Conservation (phyloP, 2,329 filamentous ascomycete genomes). For the Colletotrichum trifolii region DNA sequence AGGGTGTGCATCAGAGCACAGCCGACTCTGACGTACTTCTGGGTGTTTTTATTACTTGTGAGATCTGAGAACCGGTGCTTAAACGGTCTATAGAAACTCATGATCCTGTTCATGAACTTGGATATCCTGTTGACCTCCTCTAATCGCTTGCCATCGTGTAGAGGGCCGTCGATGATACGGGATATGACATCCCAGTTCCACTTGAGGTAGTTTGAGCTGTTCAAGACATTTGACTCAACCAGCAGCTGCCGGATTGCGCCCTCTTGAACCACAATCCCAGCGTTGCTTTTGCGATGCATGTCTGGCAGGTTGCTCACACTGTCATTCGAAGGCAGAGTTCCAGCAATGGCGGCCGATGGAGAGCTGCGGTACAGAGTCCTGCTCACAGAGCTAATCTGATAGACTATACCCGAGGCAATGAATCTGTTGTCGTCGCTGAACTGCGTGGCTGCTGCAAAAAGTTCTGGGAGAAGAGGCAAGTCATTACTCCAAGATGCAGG, state of each 20-base stretch:
- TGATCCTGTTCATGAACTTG: slow-evolving; percentile 94
- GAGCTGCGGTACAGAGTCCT: slow-evolving; percentile 87
- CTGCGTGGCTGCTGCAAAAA: slow-evolving; percentile 81
- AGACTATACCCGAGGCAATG: slow-evolving; percentile 88
- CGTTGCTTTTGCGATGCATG: slow-evolving; percentile 65
- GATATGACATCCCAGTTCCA: slow-evolving; percentile 98
- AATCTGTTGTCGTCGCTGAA: slow-evolving; percentile 80
- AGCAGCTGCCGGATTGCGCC: slow-evolving; percentile 72
- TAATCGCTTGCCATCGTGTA: slow-evolving; percentile 89
- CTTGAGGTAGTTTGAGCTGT: slow-evolving; percentile 89
- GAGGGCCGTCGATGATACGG: slow-evolving; percentile 89
- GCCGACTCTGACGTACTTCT: slow-evolving; percentile 91
- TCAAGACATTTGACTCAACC: slow-evolving; percentile 86
- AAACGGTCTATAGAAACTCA: slow-evolving; percentile 96
- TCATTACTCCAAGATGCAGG: slow-evolving; percentile 85
- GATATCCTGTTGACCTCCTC: slow-evolving; percentile 95
- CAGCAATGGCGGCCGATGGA: slow-evolving; percentile 49
- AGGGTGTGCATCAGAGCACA: slow-evolving; percentile 89
- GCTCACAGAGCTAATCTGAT: slow-evolving; percentile 98
- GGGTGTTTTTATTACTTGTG: slow-evolving; percentile 89
- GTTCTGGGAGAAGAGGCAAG: slow-evolving; percentile 86
- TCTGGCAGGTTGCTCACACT: slow-evolving; percentile 63
- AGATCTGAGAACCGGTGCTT: slow-evolving; percentile 95
- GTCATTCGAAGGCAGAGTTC: slow-evolving; percentile 54
- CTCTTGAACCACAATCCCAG: slow-evolving; percentile 64